phyloP scores from a whole-genome alignment of 345 rosid genomes.

The Erucastrum elatum region DNA sequence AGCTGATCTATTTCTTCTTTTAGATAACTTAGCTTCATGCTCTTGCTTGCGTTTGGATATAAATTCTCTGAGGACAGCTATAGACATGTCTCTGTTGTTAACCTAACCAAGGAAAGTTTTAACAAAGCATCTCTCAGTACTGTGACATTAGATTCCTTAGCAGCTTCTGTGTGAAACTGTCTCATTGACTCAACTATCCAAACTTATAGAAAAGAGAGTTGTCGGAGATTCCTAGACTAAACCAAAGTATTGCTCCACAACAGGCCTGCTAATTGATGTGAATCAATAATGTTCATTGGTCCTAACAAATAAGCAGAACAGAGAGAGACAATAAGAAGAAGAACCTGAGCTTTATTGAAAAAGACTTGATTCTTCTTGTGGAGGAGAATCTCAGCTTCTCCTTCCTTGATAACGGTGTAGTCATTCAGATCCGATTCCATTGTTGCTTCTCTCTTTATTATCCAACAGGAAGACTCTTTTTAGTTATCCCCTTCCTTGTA shows the following conservation, averaged over 20 bases:
- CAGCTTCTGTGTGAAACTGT: background rate
- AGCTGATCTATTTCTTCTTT: conserved; percentile 50
- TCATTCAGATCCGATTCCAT: conserved; percentile 60
- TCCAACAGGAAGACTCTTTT: background rate
- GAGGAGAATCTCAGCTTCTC: conserved; percentile 97
- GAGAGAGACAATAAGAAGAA: conserved; percentile 14
- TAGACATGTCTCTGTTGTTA: conserved; percentile 85
- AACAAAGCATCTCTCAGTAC: background rate
- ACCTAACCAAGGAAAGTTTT: conserved; percentile 49
- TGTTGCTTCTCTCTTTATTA: conserved; percentile 17
- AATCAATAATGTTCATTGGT: background rate
- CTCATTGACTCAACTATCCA: background rate
- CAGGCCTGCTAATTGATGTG: background rate
- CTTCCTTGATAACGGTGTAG: conserved; percentile 80
- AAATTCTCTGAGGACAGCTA: conserved; percentile 84
- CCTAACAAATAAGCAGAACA: conserved; percentile 1
- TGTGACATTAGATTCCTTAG: background rate
- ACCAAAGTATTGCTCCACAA: background rate
- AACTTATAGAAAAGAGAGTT: background rate
- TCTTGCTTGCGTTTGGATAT: conserved; percentile 69
- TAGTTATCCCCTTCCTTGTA: background rate
- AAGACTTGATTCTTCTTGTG: conserved; percentile 90
- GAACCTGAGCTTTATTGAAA: conserved; percentile 89
- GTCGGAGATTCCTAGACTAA: background rate
- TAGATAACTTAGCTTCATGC: conserved; percentile 58